Base-by-base conservation (phyloP, 345 rosid genomes). In the Pistacia vera region DNA sequence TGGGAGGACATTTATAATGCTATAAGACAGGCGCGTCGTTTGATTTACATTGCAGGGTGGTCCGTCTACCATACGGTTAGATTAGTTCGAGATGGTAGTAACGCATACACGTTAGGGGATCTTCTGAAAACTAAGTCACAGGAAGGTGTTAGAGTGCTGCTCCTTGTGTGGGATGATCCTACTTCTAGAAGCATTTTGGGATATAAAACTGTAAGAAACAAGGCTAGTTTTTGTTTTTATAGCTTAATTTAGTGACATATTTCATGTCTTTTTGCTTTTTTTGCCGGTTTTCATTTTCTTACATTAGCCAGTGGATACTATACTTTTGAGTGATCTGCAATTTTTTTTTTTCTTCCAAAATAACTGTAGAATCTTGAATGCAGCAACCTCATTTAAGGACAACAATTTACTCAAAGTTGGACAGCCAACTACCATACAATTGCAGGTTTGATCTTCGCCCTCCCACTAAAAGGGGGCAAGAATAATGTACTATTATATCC, bases 101-200 rank as follows among this genome's bases (percentile, higher is more conserved):
- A 85, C 73, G 81, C 66, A 0, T 75, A 72, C 63, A 87, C 82
- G 36, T 79, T 95, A 74, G 98, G 98, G 38, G 92, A 91, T 69
- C 90, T 95, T 80, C 93, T 95, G 41, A 95, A 89, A 75, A 72
- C n/a, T 28, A 95, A 95, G 82, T 95, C 98, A 72, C 98, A 89
- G 64, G 97, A 95, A 86, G 97, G 98, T 79, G 98, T 95, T 16
- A 80, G 97, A 75, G 98, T 95, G 70, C 87, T 95, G 82, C 91
- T 95, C 63, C 90, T 95, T 71, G 91, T 91, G 38, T 95, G 98
- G 98, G 98, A 95, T 88, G 98, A 95, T 87, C 98, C 97, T 33
- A 89, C 97, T 67, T 95, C 98, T 54, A 86, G 80, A 77, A 90
- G 92, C 84, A 69, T 95, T 78, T 62, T 93, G 46, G 95, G 95